These are phyloP conservation scores for Tuber umbilicatum DNA, from an alignment of 495 filamentous ascomycete species.

Conservation along the genomic window DNA sequence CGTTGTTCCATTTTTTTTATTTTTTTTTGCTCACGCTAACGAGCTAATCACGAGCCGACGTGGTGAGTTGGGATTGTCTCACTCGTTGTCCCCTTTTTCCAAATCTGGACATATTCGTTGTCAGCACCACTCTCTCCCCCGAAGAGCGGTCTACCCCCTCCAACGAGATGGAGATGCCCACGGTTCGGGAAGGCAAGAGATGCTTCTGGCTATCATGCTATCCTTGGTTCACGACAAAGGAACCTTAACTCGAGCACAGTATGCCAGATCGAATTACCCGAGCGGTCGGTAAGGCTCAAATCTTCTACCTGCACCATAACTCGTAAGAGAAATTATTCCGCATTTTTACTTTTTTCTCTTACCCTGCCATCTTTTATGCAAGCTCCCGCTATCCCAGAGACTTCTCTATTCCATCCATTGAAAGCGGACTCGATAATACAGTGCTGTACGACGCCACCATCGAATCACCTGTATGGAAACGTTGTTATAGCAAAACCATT, in stretches of 20 bases:
- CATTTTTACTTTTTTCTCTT: not conserved
- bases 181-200: not conserved
- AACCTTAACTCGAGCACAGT: not conserved
- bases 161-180: not conserved
- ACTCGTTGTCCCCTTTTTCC: not conserved
- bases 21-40: not conserved
- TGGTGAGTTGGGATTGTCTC: not conserved
- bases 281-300: not conserved
- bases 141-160: too few relatives aligned
- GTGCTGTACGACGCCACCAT: not conserved
- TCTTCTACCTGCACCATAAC: too few relatives aligned
- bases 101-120: not conserved
- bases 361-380: not conserved
- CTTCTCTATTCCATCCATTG: not conserved
- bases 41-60: not conserved
- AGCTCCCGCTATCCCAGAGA: not conserved
- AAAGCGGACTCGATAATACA: too few relatives aligned
- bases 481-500: not conserved
- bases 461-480: not conserved
- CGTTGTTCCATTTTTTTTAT: too few relatives aligned
- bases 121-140: not conserved
- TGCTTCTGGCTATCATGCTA: not conserved
- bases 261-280: slow-evolving; percentile 6
- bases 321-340: too few relatives aligned
- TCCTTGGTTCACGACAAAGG: slow-evolving; percentile 5